phyloP scores from a whole-genome alignment of 1,284 basidiomycete species.

The Marasmius oreades region DNA sequence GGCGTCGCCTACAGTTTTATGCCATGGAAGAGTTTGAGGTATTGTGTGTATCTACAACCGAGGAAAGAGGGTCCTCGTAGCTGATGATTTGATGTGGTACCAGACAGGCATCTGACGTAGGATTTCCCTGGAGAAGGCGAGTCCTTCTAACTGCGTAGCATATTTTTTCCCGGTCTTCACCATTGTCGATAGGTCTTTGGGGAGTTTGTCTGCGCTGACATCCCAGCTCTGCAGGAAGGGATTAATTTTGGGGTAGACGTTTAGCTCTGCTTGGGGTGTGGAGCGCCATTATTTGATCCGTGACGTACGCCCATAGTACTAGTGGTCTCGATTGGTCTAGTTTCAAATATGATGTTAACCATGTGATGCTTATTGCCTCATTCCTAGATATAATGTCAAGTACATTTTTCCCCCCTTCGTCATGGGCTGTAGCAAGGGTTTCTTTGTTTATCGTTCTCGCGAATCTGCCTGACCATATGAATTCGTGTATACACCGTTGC shows the following conservation, averaged over 20 bases:
- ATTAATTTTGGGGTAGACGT: background rate
- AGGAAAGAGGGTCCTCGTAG: background rate
- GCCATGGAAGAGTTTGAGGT: conserved; percentile 18
- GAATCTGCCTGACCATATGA: conserved; percentile 11
- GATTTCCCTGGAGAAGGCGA: conserved; percentile 1
- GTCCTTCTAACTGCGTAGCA: background rate
- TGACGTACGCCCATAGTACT: conserved; percentile 23
- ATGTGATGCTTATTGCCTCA: conserved; percentile 24
- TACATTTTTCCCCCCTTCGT: conserved; percentile 16
- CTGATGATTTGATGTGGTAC: conserved; percentile 1
- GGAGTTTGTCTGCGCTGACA: background rate
- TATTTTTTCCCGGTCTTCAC: conserved; percentile 1
- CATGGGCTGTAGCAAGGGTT: background rate
- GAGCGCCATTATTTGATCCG: conserved; percentile 15
- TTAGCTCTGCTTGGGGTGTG: background rate
- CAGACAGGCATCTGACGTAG: conserved; percentile 4
- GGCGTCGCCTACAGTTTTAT: conserved; percentile 14
- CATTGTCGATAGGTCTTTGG: background rate
- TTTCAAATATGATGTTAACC: conserved; percentile 20
- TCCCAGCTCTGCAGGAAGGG: conserved; percentile 2
- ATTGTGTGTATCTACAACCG: background rate
- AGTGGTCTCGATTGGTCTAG: conserved; percentile 10
- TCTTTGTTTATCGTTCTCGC: background rate
- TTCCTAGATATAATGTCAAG: conserved; percentile 20
- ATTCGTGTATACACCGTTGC: conserved; percentile 8